Conservation (phyloP, 805 yeast species). For the Candida stauntonica region DNA sequence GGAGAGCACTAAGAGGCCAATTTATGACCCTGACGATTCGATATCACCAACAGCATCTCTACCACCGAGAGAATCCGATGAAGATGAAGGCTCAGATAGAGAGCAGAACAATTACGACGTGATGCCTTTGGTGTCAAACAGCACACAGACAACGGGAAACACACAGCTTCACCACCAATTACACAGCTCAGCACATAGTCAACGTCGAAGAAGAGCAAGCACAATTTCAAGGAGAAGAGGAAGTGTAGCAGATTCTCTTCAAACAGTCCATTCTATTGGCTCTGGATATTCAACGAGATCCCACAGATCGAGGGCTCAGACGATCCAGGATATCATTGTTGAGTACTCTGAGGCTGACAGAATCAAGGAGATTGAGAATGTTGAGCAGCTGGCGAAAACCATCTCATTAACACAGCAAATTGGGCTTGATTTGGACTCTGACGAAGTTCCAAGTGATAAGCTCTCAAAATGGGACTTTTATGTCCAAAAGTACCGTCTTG, state of each 20-base stretch:
- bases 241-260: conserved; percentile 2
- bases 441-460: background rate
- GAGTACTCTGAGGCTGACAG: conserved; percentile 26
- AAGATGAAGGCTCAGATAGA: conserved; percentile 4
- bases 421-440: conserved; percentile 15
- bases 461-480: conserved; percentile 17
- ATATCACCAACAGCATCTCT: no score
- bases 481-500: conserved; percentile 26
- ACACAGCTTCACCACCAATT: background rate
- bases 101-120: background rate
- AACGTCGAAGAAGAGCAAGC: no score
- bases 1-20: no score
- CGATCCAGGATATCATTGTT: conserved; percentile 17
- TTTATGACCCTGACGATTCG: no score
- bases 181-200: no score
- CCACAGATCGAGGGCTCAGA: conserved; percentile 11
- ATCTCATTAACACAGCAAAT: conserved; percentile 21
- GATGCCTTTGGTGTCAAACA: conserved; percentile 2
- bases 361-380: conserved; percentile 9
- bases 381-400: conserved; percentile 16
- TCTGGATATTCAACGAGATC: conserved; percentile 23
- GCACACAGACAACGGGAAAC: background rate
- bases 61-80: background rate
- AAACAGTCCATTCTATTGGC: conserved; percentile 8
- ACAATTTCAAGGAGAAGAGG: conserved; percentile 1